Percentiles rank a stretch among this genome's conserved stretches.
These are phyloP conservation scores for Phaeolepiota aurea DNA, from an alignment of 768 basidiomycete genomes.

Conservation along the genomic window DNA sequence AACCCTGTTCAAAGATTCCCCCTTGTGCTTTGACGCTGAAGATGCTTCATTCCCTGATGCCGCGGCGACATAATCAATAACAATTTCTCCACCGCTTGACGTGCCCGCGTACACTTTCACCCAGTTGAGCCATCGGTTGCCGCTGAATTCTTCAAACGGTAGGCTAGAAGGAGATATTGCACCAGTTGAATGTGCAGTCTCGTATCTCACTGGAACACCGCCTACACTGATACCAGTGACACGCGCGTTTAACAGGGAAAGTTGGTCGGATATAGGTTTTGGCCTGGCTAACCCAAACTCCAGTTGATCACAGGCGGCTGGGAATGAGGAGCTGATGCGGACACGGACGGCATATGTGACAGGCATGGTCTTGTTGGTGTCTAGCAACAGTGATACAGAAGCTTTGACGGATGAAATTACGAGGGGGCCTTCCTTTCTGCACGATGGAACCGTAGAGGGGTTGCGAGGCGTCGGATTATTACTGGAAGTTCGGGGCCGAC, in stretches of 20 bases:
- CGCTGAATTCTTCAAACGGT: conserved; percentile 44
- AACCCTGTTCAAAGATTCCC: conserved; percentile 27
- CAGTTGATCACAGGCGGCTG: conserved; percentile 61
- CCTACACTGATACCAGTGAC: conserved; percentile 55
- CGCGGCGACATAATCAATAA: conserved; percentile 64
- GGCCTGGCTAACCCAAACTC: conserved; percentile 61
- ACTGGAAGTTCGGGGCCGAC: conserved; percentile 28
- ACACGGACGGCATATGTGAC: conserved; percentile 55
- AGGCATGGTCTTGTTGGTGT: conserved; percentile 19
- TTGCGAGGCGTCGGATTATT: conserved; percentile 17
- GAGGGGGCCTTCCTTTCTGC: conserved; percentile 43
- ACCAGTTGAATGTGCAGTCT: conserved; percentile 33
- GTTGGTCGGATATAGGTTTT: not conserved
- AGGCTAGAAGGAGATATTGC: conserved; percentile 24
- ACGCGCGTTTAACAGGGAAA: conserved; percentile 35
- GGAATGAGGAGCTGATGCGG: conserved; percentile 44
- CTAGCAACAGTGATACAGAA: conserved; percentile 43
- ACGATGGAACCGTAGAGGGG: conserved; percentile 17
- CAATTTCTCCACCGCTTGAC: conserved; percentile 33
- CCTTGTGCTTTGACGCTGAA: conserved; percentile 12
- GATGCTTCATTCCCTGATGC: conserved; percentile 14
- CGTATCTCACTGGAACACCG: conserved; percentile 55
- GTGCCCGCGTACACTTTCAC: conserved; percentile 50
- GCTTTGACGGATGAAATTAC: conserved; percentile 54
- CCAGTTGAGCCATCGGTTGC: conserved; percentile 59